Evolutionary conservation across 441 rosid genomes (phyloP).

Genomic region (Hura crepitans): DNA sequence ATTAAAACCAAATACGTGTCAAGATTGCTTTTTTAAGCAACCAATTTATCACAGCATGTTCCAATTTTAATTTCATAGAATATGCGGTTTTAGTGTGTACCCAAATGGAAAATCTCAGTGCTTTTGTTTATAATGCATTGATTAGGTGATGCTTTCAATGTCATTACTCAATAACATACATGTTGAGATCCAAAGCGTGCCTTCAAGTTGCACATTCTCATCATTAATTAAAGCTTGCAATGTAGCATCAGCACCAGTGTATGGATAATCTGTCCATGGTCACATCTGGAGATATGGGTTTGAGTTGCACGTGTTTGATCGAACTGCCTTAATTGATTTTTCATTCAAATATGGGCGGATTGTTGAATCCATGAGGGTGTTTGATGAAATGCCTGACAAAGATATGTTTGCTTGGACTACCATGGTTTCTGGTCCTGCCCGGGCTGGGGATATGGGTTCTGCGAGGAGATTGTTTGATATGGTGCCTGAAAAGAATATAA

Average conservation of each 20-base stretch:
- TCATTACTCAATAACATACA: constrained; percentile 13
- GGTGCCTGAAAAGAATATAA: constrained; percentile 33
- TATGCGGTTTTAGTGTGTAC: constrained; percentile 22
- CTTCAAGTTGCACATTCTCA: constrained; percentile 28
- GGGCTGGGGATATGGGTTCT: constrained; percentile 20
- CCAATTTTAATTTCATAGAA: constrained; percentile 3
- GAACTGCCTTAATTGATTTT: constrained; percentile 34
- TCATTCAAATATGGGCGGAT: constrained; percentile 24
- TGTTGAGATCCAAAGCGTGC: constrained; percentile 18
- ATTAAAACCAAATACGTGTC: constrained; percentile 21
- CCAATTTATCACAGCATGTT: constrained; percentile 27
- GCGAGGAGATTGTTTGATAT: constrained; percentile 23
- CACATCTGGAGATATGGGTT: constrained; percentile 27
- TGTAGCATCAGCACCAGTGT: constrained; percentile 1
- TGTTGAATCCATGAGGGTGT: constrained; percentile 27
- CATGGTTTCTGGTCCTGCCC: constrained; percentile 20
- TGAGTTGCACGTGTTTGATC: constrained; percentile 32
- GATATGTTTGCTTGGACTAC: constrained; percentile 30
- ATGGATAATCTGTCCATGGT: constrained; percentile 24
- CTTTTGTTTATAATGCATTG: constrained; percentile 36
- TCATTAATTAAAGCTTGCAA: constrained; percentile 24
- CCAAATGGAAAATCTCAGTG: constrained; percentile 28
- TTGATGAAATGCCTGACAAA: constrained; percentile 29
- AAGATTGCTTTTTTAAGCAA: constrained; percentile 24
- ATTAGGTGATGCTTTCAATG: constrained; percentile 25